phyloP scores from a whole-genome alignment of 768 basidiomycete genomes.

The Mycena haematopus region DNA sequence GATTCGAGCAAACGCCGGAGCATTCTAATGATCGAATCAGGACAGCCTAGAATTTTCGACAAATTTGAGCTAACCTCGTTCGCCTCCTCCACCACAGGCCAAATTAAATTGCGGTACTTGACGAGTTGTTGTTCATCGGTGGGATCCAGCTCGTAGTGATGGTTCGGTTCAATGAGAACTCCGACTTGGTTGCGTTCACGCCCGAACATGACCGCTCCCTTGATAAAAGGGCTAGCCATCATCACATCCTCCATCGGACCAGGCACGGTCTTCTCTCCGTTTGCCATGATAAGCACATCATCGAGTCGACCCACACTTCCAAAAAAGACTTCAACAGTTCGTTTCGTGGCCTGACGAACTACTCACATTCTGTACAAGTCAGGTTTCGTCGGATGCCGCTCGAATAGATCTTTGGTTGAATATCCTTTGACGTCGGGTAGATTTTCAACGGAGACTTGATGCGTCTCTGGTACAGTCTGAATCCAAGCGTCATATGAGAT shows the following conservation, averaged over 20 bases:
- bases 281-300: constrained; percentile 10
- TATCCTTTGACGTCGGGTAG: no score
- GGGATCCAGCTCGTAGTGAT: background rate
- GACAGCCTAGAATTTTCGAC: background rate
- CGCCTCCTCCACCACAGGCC: constrained; percentile 48
- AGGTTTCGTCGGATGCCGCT: no score
- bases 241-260: constrained; percentile 15
- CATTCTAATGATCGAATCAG: no score
- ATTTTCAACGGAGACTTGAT: no score
- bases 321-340: background rate
- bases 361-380: no score
- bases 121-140: constrained; percentile 3
- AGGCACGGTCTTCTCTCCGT: constrained; percentile 12
- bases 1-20: no score
- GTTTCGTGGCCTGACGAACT: no score
- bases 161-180: constrained; percentile 13
- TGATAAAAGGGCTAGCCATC: constrained; percentile 8
- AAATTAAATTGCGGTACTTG: no score
- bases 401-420: no score
- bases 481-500: background rate
- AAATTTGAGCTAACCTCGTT: constrained; percentile 35
- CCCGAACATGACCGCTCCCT: no score
- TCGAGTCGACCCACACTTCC: constrained; percentile 3
- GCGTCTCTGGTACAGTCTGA: no score
- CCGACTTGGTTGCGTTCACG: constrained; percentile 22